Conservation (phyloP, 352 stramenopile species). For the Globisporangium nodosum region DNA sequence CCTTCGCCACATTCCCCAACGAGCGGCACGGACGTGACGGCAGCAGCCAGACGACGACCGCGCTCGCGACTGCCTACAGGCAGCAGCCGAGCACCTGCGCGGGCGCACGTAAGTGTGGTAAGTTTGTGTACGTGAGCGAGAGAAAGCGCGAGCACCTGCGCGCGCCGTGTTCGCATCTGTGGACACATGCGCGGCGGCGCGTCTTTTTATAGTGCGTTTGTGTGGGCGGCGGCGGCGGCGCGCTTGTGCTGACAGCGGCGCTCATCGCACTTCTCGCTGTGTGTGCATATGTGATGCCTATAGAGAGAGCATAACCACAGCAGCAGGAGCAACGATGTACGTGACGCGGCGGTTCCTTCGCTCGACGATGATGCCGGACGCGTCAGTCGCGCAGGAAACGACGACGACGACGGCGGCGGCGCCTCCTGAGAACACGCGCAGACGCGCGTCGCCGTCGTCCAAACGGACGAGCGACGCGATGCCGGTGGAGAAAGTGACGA, state of each 20-base stretch:
- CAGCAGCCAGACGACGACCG: no score
- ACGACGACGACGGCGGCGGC: background rate
- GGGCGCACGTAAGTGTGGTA: no score
- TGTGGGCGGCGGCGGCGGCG: no score
- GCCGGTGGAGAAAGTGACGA: background rate
- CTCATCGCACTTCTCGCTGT: background rate
- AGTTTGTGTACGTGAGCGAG: no score
- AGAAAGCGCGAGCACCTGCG: no score
- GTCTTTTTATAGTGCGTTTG: no score
- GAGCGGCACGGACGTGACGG: no score
- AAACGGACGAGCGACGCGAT: background rate
- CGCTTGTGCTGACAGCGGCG: background rate
- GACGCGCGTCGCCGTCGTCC: slow-evolving; percentile 2
- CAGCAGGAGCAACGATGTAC: slow-evolving; percentile 30
- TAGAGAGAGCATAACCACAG: background rate
- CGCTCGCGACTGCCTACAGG: no score
- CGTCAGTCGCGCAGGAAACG: background rate
- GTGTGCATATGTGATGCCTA: background rate
- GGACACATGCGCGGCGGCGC: no score
- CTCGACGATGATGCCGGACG: slow-evolving; percentile 31
- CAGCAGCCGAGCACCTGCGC: no score
- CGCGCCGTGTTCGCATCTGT: no score
- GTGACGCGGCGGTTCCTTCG: slow-evolving; percentile 55
- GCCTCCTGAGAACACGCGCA: background rate
- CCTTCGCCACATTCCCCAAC: no score